Evolutionary conservation across 345 rosid species (phyloP).

Genomic region (Eucalyptus regnans): DNA sequence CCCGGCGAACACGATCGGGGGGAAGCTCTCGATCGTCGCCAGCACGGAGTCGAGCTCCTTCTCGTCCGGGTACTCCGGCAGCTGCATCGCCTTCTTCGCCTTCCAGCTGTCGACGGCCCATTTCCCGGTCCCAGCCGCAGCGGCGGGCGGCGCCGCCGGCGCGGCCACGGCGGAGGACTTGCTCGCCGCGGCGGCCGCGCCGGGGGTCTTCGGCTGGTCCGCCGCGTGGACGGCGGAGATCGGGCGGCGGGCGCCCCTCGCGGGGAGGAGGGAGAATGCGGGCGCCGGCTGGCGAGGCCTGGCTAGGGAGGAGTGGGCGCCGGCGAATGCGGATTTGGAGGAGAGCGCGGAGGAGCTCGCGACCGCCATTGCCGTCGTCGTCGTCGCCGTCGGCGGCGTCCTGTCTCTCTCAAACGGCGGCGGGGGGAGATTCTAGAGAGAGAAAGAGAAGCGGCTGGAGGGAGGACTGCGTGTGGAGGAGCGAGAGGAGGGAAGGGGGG

Average conservation of each 20-base stretch:
- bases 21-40: neutral
- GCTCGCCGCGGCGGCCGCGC: conserved; percentile 1
- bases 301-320: neutral
- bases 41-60: neutral
- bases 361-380: neutral
- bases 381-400: neutral
- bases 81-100: neutral
- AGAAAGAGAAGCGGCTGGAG: neutral
- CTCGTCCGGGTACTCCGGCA: neutral
- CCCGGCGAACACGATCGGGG: neutral
- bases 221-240: conserved; percentile 33
- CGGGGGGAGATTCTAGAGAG: neutral
- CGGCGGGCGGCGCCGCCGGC: neutral
- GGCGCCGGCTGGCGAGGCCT: conserved; percentile 7
- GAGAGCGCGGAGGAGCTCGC: neutral
- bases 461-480: neutral
- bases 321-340: neutral
- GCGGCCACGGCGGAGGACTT: neutral
- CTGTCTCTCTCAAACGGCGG: neutral
- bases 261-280: conserved; percentile 9
- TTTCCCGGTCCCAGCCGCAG: neutral
- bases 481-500: neutral
- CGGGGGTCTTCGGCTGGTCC: conserved; percentile 21
- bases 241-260: conserved; percentile 8
- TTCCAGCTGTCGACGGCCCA: neutral